These are phyloP conservation scores for Flaveria trinervia DNA, from an alignment of 129 eudicot species.

Conservation along the genomic window DNA sequence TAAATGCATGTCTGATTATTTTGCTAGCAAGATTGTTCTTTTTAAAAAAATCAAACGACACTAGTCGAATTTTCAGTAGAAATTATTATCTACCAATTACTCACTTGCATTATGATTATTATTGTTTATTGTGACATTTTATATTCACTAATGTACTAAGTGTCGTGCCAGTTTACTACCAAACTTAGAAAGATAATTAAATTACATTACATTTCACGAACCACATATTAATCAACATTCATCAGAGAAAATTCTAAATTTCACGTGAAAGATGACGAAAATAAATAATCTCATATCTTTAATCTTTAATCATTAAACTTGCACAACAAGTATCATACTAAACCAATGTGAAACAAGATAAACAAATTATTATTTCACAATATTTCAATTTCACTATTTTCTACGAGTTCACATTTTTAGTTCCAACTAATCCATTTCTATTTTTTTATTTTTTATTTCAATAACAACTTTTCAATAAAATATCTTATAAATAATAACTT, in stretches of 20 bases:
- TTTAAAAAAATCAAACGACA: too few species aligned
- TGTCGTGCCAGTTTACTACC: background rate
- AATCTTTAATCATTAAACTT: background rate
- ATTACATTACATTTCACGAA: background rate
- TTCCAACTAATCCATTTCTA: background rate
- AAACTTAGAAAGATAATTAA: background rate
- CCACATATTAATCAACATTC: background rate
- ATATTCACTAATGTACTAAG: background rate
- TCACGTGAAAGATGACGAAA: background rate
- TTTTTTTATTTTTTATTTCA: too few species aligned
- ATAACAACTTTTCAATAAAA: background rate
- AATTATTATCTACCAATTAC: too few species aligned
- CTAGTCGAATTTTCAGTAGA: too few species aligned
- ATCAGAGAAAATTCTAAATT: background rate
- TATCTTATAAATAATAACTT: slow-evolving; percentile 8
- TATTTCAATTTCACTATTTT: background rate
- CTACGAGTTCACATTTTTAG: background rate
- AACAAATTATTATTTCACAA: background rate
- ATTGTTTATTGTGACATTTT: background rate
- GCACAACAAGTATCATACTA: background rate
- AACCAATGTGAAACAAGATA: slow-evolving; percentile 5
- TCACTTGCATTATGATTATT: background rate
- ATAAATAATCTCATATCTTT: background rate
- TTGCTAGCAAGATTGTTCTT: too few species aligned
- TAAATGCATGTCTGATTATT: too few species aligned